phyloP scores from a whole-genome alignment of 306 rosid species.

The Mimosa bimucronata region DNA sequence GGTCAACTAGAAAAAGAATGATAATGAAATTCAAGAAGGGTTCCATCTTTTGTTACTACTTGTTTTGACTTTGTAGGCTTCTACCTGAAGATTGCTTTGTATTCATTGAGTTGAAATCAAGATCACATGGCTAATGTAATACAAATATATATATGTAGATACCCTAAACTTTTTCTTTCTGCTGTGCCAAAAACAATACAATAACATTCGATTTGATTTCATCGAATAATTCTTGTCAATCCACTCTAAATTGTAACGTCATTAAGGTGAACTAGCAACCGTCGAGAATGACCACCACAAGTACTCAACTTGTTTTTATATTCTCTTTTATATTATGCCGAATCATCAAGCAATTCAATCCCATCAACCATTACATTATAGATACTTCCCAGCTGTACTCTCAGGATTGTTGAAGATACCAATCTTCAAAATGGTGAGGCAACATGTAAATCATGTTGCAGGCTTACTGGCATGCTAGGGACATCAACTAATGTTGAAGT shows the following conservation, averaged over 20 bases:
- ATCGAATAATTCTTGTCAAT: neutral
- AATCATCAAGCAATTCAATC: neutral
- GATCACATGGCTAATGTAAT: slow-evolving; percentile 7
- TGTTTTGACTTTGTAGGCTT: neutral
- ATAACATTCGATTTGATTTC: slow-evolving; percentile 1
- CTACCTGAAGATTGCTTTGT: neutral
- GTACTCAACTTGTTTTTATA: neutral
- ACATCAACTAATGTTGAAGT: too few species aligned
- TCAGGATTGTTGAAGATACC: neutral
- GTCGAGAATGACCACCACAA: neutral
- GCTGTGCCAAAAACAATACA: slow-evolving; percentile 9
- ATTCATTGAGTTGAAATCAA: slow-evolving; percentile 5
- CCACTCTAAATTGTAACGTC: neutral
- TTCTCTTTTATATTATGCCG: neutral
- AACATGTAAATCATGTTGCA: neutral
- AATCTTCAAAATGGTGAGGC: neutral
- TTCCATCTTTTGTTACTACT: slow-evolving; percentile 6
- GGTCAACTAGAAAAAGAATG: neutral
- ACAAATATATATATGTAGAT: slow-evolving; percentile 24
- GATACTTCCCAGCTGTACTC: too few species aligned
- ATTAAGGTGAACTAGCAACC: neutral
- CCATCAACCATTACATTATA: too few species aligned
- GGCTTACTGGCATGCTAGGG: too few species aligned
- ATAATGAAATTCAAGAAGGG: slow-evolving; percentile 25
- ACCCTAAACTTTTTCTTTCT: neutral